These are phyloP conservation scores for Wallacemonas rigidus DNA, from an alignment of 208 protist genomes.

Conservation along the genomic window DNA sequence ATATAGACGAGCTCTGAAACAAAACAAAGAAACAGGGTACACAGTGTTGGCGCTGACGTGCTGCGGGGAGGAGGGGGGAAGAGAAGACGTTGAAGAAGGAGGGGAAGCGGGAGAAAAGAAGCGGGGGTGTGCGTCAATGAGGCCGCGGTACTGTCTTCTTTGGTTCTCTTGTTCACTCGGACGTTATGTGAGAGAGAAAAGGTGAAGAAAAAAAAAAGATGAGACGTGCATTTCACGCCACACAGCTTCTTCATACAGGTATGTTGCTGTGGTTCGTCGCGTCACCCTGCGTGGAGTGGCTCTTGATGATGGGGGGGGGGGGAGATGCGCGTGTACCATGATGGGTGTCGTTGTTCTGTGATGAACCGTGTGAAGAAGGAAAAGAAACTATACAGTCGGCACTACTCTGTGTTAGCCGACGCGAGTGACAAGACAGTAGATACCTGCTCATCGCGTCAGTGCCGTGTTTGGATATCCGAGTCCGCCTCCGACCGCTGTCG, in stretches of 20 bases:
- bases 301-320: no score
- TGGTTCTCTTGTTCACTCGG: not conserved
- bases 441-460: not conserved
- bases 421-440: not conserved
- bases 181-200: not conserved
- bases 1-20: not conserved
- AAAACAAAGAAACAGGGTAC: conserved; percentile 10
- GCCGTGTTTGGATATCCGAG: conserved; percentile 79
- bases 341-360: no score
- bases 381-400: not conserved
- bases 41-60: conserved; percentile 5
- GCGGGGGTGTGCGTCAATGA: not conserved
- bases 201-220: no score
- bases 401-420: not conserved
- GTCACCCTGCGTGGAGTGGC: no score
- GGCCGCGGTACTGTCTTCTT: not conserved
- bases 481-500: conserved; percentile 58
- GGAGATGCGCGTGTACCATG: no score
- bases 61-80: conserved; percentile 5
- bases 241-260: no score
- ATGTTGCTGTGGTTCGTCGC: no score
- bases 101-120: not conserved
- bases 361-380: not conserved
- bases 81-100: conserved; percentile 18
- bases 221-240: no score